Base-by-base conservation (phyloP, 1,284 basidiomycete genomes). In the Butyriboletus appendiculatus region DNA sequence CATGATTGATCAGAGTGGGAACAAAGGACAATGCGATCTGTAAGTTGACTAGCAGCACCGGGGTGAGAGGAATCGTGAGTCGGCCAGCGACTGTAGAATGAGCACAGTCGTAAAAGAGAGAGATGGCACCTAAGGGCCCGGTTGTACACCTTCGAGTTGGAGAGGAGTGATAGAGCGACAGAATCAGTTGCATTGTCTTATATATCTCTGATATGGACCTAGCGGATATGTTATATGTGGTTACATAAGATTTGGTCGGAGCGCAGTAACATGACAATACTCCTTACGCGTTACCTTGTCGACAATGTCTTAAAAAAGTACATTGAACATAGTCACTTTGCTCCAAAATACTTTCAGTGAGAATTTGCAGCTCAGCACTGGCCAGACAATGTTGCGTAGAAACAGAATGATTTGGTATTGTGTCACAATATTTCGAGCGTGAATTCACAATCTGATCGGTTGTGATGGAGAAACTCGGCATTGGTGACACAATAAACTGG, bases 201-300 rank as follows among this genome's bases (percentile, higher is more conserved):
- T 56, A 60, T 38, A n/a, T 28, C 22, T 5, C 11, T 33, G 28
- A 42, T n/a, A 14, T 47, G 8, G 37, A 51, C 22, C 35, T 8
- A 12, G 32, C 14, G 30, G 37, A 53, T 15, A 37, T 12, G 18
- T 26, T n/a, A 5, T 32, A n/a, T 30, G 11, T n/a, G 30, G 40
- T 64, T 62, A 66, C 40, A 39, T 65, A 65, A 64, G 33, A 30
- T 20, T 32, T 5, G 33, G 33, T 34, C 24, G 33, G 33, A 38
- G 26, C 9, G 32, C 22, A 20, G 40, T 35, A 46, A 28, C 57
- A 47, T 38, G 15, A 50, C 43, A 47, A 55, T 59, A 35, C 15
- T 26, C 8, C 8, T 35, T n/a, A 12, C 26, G 10, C 40, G 65
- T 68, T 58, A 65, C 67, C 67, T 60, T 58, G 56, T 58, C 59